Evolutionary conservation across 2,329 filamentous ascomycete genomes (phyloP), one percentile per base, ranked within the genome.

Genomic region (Clarireedia monteithiana): DNA sequence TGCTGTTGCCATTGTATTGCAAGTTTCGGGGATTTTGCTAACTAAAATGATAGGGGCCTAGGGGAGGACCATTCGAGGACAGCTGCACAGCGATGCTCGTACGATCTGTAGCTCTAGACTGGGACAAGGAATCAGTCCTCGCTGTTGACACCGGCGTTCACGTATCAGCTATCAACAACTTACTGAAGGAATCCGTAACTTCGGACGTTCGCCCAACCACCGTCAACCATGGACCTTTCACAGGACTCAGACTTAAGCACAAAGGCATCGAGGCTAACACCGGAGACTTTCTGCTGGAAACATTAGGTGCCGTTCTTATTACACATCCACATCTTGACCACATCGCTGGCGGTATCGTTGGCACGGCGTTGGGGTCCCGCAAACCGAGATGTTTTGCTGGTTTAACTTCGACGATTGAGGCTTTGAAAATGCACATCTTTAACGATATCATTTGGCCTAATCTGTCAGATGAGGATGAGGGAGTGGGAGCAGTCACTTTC

Each of bases 401-500:
- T 0, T 75, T 97, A 4, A 90, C 91, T 0, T 86, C 84, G 27
- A 95, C 92, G n/a, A 91, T 99, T 51, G 80, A 89, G 47, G 91
- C 92, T 0, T 85, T 99, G 71, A 97, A 96, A 70, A 84, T 78
- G 0, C 91, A 99, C 71, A 89, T 99, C 58, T 99, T 99, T 76
- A 99, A 99, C 72, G 95, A 96, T 67, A 76, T 96, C 57, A 95
- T 97, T 53, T 99, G 94, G 94, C 94, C 94, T 0, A 99, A 99
- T 64, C 74, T 99, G 40, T 95, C 90, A 0, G 92, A 99, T 67
- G 94, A 99, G 72, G 94, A 96, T 69, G 91, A 91, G 36, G 94
- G 94, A 24, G 91, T 91, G 4, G 94, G 94, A 0, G 79, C 99
- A 27, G 84, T 99, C 36, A 96, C 90, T 0, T 97, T 95, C 64